Evolutionary conservation across 768 basidiomycete species (phyloP), one percentile per base, ranked within the genome.

Genomic region (Leucosporidium scottii): DNA sequence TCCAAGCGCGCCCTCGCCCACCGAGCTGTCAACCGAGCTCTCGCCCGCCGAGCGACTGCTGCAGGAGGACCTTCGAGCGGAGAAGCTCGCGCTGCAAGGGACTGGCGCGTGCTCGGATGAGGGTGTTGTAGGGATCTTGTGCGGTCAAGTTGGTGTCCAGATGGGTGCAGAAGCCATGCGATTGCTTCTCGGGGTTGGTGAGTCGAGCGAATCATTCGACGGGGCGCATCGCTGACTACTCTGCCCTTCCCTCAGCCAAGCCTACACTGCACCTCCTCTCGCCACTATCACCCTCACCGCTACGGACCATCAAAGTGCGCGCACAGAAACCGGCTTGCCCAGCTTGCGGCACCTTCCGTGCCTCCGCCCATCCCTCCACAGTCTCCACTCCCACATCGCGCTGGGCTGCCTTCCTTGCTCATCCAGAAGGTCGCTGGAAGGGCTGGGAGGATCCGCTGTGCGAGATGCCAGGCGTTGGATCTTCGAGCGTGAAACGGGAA

Each of bases 231-330:
- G 9, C 36, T 3, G 47, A 71, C 28, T 54, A 20, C 25, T 34
- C 30, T n/a, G 8, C 17, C 30, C 5, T 12, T 36, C 34, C 9
- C 49, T 88, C 88, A 88, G 68, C 79, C 18, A 83, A 81, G 57
- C 85, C 91, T 0, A 80, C 84, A 0, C 77, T 98, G 28, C 81
- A 90, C 21, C 77, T 93, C 25, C 91, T 87, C 78, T 87, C 88
- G 28, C 87, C 90, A 0, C 77, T 92, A 21, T 83, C 82, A 0
- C 75, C 78, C 23, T 83, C 88, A 1, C 86, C 88, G 0, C 93
- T 96, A 77, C 84, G 93, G 7, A 87, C 81, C 51, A 84, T 97
- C 78, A 91, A 87, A 73, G 81, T 96, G n/a, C 85, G 93, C 49
- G 78, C 82, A 5, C 84, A 85, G 50, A 86, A 88, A 61, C 78